Conservation (phyloP, 2,329 filamentous ascomycete species). For the Cladosporium austrohemisphaericum region DNA sequence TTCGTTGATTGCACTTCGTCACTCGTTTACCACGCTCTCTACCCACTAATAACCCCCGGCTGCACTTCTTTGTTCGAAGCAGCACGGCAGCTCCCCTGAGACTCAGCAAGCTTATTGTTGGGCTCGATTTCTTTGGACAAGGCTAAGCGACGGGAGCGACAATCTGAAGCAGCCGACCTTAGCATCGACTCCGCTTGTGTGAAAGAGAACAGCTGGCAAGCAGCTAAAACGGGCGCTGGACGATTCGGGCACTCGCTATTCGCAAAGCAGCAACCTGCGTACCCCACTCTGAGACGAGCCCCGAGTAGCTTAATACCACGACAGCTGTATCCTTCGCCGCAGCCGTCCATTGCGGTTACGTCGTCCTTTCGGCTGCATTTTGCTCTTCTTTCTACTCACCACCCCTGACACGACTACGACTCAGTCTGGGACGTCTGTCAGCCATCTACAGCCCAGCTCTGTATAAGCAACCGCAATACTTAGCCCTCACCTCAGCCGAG, state of each 20-base stretch:
- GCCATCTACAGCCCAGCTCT: background rate
- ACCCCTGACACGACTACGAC: no score
- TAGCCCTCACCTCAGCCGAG: constrained; percentile 11
- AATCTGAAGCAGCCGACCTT: constrained; percentile 7
- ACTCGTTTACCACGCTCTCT: no score
- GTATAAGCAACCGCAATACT: background rate
- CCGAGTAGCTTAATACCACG: background rate
- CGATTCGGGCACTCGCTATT: constrained; percentile 1
- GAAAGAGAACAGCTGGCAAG: constrained; percentile 7
- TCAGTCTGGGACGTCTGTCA: no score
- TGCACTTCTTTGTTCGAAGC: no score
- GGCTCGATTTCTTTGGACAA: background rate
- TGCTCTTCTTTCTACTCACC: no score
- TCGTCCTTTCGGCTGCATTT: no score
- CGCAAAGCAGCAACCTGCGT: background rate
- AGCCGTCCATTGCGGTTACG: no score
- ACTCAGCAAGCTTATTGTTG: no score
- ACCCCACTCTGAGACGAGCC: constrained; percentile 5
- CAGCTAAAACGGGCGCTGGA: background rate
- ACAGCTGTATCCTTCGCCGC: background rate
- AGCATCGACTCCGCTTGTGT: background rate
- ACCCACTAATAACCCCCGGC: no score
- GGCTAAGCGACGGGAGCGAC: constrained; percentile 1
- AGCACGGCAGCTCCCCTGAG: no score
- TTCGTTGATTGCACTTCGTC: no score